Conservation (phyloP, 1,139 yeast genomes). For the Yamadazyma oceani region DNA sequence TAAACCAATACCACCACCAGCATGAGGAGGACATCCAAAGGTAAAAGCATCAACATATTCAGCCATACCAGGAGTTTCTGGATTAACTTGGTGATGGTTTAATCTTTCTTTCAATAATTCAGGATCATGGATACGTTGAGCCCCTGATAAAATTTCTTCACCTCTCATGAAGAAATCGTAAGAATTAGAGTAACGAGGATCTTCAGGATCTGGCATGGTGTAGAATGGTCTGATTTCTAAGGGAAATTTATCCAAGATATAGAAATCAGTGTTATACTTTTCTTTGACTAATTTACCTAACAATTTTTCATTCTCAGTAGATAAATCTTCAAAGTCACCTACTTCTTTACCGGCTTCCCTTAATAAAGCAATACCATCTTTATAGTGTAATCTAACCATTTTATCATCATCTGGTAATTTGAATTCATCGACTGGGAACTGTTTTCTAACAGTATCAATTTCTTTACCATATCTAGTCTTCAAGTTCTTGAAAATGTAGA, state of each 20-base stretch:
- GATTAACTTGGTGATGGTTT: conserved; percentile 79
- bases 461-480: conserved; percentile 77
- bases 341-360: conserved; percentile 81
- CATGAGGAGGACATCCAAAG: conserved; percentile 98
- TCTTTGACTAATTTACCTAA: conserved; percentile 91
- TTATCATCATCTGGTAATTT: conserved; percentile 85
- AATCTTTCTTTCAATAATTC: conserved; percentile 79
- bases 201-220: conserved; percentile 97
- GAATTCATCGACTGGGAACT: conserved; percentile 97
- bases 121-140: conserved; percentile 97
- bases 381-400: conserved; percentile 87
- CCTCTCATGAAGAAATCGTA: conserved; percentile 99
- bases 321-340: conserved; percentile 83
- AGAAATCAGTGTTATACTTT: conserved; percentile 94
- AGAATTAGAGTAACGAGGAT: conserved; percentile 89
- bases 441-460: conserved; percentile 86
- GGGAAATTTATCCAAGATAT: conserved; percentile 97
- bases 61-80: conserved; percentile 74
- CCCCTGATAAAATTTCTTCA: conserved; percentile 97
- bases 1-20: conserved; percentile 99
- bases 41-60: conserved; percentile 92
- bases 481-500: conserved; percentile 83
- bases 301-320: conserved; percentile 91
- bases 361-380: conserved; percentile 86
- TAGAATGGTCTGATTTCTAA: conserved; percentile 95